Evolutionary conservation across 768 basidiomycete species (phyloP).

Genomic region (Pleurotus sapidus): DNA sequence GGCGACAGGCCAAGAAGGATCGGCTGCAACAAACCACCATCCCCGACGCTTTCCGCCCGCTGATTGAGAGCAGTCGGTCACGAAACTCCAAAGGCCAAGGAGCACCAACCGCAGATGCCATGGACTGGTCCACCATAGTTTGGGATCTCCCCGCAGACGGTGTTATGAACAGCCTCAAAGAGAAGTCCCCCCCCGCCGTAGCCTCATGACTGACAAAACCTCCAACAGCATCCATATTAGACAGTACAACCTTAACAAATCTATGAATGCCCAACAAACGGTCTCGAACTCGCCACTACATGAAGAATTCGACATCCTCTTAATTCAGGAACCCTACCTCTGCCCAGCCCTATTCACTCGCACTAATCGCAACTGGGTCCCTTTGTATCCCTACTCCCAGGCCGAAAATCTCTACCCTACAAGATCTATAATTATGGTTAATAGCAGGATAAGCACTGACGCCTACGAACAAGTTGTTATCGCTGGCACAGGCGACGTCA

Average conservation of each 20-base stretch:
- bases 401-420: not conserved
- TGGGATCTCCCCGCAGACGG: no score
- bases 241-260: constrained; percentile 27
- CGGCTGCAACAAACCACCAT: no score
- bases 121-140: no score
- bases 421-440: constrained; percentile 21
- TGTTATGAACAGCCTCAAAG: no score
- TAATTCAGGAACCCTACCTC: constrained; percentile 29
- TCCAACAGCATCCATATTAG: no score
- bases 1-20: not conserved
- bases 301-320: constrained; percentile 17
- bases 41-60: no score
- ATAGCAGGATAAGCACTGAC: constrained; percentile 11
- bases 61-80: no score
- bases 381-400: not conserved
- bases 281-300: constrained; percentile 8
- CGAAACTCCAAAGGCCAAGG: no score
- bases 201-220: no score
- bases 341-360: constrained; percentile 7
- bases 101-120: no score
- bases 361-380: not conserved
- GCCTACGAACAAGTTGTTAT: constrained; percentile 18
- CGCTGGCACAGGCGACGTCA: constrained; percentile 18
- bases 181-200: no score
- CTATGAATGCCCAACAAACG: constrained; percentile 9